These are phyloP conservation scores for Penicillium cataractarum DNA, from an alignment of 495 filamentous ascomycete species.

Conservation along the genomic window DNA sequence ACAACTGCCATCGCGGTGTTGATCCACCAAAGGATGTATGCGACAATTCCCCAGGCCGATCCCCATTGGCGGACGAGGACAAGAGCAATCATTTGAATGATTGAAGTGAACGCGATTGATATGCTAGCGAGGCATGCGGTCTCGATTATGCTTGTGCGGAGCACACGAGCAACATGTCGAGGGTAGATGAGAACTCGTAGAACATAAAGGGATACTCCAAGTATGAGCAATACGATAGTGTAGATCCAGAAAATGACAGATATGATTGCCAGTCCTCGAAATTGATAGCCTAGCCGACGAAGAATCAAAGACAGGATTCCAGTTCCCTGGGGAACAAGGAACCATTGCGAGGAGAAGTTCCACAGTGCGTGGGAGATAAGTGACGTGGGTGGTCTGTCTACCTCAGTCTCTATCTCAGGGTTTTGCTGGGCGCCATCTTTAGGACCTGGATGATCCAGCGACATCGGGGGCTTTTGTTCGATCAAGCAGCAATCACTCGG, in stretches of 20 bases:
- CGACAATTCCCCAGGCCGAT: constrained; percentile 19
- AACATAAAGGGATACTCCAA: constrained; percentile 26
- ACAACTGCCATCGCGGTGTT: constrained; percentile 27
- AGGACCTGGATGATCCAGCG: background rate
- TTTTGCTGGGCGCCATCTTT: background rate
- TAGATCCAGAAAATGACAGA: constrained; percentile 19
- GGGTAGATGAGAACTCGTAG: constrained; percentile 33
- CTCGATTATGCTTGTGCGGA: constrained; percentile 29
- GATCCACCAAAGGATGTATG: constrained; percentile 40
- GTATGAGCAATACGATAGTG: constrained; percentile 28
- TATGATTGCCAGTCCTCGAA: constrained; percentile 31
- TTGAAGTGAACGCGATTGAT: constrained; percentile 34
- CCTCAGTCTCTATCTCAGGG: background rate
- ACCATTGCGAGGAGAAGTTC: constrained; percentile 37
- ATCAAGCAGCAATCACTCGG: background rate
- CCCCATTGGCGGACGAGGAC: constrained; percentile 21
- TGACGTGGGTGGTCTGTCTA: background rate
- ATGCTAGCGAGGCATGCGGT: constrained; percentile 39
- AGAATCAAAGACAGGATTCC: constrained; percentile 34
- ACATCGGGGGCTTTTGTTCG: background rate
- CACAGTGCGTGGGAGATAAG: constrained; percentile 23
- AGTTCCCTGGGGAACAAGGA: constrained; percentile 39
- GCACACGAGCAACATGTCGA: constrained; percentile 27
- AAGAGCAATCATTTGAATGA: constrained; percentile 31
- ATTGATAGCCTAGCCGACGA: constrained; percentile 37